Conservation (phyloP, 768 basidiomycete species). For the Gymnopilus junonius region DNA sequence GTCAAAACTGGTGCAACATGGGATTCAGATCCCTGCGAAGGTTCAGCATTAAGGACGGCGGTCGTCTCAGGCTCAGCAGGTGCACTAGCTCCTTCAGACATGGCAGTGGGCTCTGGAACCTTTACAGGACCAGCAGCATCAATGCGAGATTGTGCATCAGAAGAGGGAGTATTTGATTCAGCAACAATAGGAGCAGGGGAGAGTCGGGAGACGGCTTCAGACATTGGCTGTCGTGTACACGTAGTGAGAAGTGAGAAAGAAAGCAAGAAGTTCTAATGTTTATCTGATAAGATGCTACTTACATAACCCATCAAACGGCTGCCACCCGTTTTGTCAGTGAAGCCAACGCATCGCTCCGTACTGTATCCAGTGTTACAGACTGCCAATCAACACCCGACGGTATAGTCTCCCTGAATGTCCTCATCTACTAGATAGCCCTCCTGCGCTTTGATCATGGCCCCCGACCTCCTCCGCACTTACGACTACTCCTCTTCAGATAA, state of each 20-base stretch:
- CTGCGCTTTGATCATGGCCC: constrained; percentile 26
- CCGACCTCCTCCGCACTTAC: constrained; percentile 27
- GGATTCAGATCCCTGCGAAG: constrained; percentile 6
- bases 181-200: not conserved
- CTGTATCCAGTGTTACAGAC: no score
- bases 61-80: constrained; percentile 14
- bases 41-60: not conserved
- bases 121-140: constrained; percentile 10
- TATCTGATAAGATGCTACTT: constrained; percentile 31
- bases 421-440: constrained; percentile 18
- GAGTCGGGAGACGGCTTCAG: no score
- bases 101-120: constrained; percentile 19
- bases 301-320: constrained; percentile 16
- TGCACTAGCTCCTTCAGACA: constrained; percentile 9
- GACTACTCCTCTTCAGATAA: constrained; percentile 28
- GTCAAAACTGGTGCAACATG: constrained; percentile 13
- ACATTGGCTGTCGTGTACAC: not conserved
- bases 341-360: not conserved
- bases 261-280: not conserved
- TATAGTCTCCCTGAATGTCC: constrained; percentile 24
- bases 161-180: constrained; percentile 2
- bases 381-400: not conserved
- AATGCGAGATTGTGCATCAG: not conserved
- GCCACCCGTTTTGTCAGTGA: not conserved
- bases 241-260: not conserved